phyloP scores from a whole-genome alignment of 1,284 basidiomycete genomes.

The Cystobasidium slooffiae region DNA sequence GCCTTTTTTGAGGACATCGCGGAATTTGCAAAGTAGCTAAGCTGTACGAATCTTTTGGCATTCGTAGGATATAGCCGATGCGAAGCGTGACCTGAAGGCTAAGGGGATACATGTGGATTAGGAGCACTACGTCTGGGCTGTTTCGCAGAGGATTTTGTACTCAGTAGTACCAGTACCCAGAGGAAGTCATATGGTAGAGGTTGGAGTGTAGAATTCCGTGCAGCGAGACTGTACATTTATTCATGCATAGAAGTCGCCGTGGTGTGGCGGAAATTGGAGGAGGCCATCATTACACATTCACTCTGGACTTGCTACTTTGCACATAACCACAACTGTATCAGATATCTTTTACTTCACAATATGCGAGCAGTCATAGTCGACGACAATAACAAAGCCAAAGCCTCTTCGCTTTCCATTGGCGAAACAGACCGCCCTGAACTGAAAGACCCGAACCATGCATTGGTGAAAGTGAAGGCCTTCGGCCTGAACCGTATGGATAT shows the following conservation, averaged over 20 bases:
- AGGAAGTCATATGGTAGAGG: no score
- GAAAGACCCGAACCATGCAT: conserved; percentile 45
- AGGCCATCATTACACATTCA: background rate
- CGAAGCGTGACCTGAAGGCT: conserved; percentile 25
- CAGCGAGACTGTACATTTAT: no score
- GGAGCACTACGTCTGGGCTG: background rate
- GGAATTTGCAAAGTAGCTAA: background rate
- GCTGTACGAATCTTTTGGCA: background rate
- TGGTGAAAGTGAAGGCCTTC: conserved; percentile 67
- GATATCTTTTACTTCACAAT: background rate
- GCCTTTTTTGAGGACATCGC: background rate
- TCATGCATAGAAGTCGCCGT: background rate
- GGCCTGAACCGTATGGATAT: conserved; percentile 90
- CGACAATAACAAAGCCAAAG: conserved; percentile 45
- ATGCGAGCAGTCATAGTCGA: conserved; percentile 48
- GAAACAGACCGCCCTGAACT: conserved; percentile 45
- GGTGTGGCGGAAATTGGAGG: background rate
- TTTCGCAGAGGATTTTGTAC: background rate
- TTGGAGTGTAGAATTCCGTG: no score
- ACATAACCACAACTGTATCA: background rate
- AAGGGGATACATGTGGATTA: conserved; percentile 38
- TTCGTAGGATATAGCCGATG: conserved; percentile 37
- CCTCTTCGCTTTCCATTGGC: conserved; percentile 48
- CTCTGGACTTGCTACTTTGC: background rate
- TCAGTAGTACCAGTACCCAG: no score